These are phyloP conservation scores for Penicillium flavigenum DNA, from an alignment of 495 filamentous ascomycete genomes.

Conservation along the genomic window DNA sequence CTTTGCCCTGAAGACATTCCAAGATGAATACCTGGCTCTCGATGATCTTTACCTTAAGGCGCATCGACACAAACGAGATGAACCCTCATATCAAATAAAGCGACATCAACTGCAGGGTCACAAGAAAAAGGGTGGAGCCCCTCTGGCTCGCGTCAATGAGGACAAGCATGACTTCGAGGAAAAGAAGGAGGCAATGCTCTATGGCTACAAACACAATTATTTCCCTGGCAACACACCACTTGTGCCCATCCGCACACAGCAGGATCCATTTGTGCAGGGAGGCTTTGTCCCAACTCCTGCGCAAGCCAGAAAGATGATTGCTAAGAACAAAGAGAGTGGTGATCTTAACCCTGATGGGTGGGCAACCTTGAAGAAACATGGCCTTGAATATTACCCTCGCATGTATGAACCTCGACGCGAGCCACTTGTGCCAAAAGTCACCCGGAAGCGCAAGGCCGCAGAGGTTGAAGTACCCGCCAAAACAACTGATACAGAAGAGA, in stretches of 20 bases:
- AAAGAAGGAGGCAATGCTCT: slow-evolving; percentile 45
- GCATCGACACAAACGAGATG: slow-evolving; percentile 36
- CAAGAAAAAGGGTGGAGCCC: slow-evolving; percentile 24
- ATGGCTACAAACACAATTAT: slow-evolving; percentile 41
- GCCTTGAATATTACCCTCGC: slow-evolving; percentile 37
- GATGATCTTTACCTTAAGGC: slow-evolving; percentile 54
- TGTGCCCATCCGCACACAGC: slow-evolving; percentile 25
- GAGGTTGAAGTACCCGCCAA: slow-evolving; percentile 37
- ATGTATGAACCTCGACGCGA: slow-evolving; percentile 51
- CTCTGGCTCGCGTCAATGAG: slow-evolving; percentile 24
- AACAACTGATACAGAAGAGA: slow-evolving; percentile 34
- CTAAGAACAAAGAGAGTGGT: slow-evolving; percentile 32
- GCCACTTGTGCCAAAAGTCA: slow-evolving; percentile 52
- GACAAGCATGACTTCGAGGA: slow-evolving; percentile 34
- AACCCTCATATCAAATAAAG: slow-evolving; percentile 18
- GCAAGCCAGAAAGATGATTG: slow-evolving; percentile 40
- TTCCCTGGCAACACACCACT: slow-evolving; percentile 15
- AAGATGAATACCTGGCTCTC: slow-evolving; percentile 63
- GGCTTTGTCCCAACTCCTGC: slow-evolving; percentile 47
- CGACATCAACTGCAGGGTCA: slow-evolving; percentile 15
- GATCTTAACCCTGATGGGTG: slow-evolving; percentile 45
- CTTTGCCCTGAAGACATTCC: slow-evolving; percentile 55
- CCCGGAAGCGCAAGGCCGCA: slow-evolving; percentile 47
- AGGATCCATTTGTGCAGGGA: slow-evolving; percentile 45
- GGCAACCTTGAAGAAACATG: slow-evolving; percentile 33